A percentile compares a stretch with the other conserved stretches of the same genome.
These are phyloP conservation scores for Phytophthora idaei DNA, from an alignment of 352 stramenopile genomes.

Conservation along the genomic window DNA sequence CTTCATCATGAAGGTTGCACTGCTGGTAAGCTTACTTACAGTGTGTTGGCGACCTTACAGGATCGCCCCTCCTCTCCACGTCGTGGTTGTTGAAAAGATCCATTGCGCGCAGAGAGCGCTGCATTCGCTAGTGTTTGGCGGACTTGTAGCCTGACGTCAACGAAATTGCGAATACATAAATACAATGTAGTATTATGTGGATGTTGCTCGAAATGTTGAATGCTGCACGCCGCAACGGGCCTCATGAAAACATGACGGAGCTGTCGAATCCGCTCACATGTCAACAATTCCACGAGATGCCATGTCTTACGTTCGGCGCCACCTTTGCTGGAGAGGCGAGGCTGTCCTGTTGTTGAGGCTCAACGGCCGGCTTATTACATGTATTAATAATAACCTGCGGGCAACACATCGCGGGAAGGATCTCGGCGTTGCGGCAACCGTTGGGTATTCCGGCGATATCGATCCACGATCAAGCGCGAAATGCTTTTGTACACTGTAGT, in stretches of 20 bases:
- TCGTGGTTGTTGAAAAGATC: constrained; percentile 20
- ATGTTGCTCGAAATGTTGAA: constrained; percentile 18
- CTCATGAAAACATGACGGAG: constrained; percentile 11
- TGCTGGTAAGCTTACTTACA: neutral
- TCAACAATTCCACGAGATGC: constrained; percentile 19
- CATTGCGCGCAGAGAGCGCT: constrained; percentile 17
- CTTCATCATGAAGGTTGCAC: neutral
- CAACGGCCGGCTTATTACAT: constrained; percentile 1
- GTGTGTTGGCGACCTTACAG: constrained; percentile 15
- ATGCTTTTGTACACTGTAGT: too few species aligned
- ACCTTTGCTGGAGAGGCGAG: constrained; percentile 5
- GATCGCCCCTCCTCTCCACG: constrained; percentile 25
- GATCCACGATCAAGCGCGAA: neutral
- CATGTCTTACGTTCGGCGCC: constrained; percentile 19
- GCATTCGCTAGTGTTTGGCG: neutral
- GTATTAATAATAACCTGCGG: neutral
- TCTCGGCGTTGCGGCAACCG: constrained; percentile 13
- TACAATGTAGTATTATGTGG: too few species aligned
- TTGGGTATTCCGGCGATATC: constrained; percentile 3
- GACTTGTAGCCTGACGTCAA: neutral
- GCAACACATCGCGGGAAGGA: constrained; percentile 29
- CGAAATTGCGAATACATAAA: neutral
- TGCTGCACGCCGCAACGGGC: constrained; percentile 6
- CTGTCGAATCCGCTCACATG: neutral
- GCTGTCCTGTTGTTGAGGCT: constrained; percentile 9